Evolutionary conservation across 1,284 basidiomycete species (phyloP).

Genomic region (Cutaneotrichosporon daszewskae): DNA sequence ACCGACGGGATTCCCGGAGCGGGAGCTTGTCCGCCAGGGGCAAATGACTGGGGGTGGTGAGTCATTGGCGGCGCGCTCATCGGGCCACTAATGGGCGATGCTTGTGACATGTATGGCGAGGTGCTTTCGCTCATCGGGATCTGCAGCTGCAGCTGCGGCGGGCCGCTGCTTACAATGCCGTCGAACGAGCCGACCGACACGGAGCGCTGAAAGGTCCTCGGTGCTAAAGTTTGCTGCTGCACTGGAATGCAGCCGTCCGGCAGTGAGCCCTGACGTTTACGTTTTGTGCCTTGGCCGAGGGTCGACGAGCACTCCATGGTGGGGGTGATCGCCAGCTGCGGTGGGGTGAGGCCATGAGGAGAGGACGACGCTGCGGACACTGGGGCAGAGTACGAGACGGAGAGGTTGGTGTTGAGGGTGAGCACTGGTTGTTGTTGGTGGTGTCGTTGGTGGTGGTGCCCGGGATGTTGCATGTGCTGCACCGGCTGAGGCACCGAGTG

Average conservation of each 20-base stretch:
- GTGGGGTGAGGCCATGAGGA: not conserved
- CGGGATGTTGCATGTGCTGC: not conserved
- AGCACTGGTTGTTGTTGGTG: slow-evolving; percentile 1
- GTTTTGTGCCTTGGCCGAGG: slow-evolving; percentile 1
- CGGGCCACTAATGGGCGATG: slow-evolving; percentile 8
- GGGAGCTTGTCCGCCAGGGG: slow-evolving; percentile 1
- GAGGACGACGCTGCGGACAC: not conserved
- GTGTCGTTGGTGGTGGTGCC: slow-evolving; percentile 2
- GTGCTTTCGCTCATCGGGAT: not conserved
- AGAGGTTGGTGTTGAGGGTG: not conserved
- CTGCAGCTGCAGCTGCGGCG: not conserved
- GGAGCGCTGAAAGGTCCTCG: slow-evolving; percentile 13
- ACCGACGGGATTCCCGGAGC: not conserved
- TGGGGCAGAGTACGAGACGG: not conserved
- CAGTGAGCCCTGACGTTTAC: slow-evolving; percentile 16
- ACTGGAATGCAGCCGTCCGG: slow-evolving; percentile 12
- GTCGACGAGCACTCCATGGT: not conserved
- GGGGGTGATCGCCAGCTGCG: not conserved
- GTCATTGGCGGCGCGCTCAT: slow-evolving; percentile 9
- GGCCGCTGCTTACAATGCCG: not conserved
- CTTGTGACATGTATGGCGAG: slow-evolving; percentile 9
- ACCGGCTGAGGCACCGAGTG: not conserved
- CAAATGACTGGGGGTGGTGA: slow-evolving; percentile 13
- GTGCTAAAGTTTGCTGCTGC: not conserved
- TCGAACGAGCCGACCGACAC: slow-evolving; percentile 8